Evolutionary conservation across 108 stramenopile genomes (phyloP).

Genomic region (Epithemia pelagica): DNA sequence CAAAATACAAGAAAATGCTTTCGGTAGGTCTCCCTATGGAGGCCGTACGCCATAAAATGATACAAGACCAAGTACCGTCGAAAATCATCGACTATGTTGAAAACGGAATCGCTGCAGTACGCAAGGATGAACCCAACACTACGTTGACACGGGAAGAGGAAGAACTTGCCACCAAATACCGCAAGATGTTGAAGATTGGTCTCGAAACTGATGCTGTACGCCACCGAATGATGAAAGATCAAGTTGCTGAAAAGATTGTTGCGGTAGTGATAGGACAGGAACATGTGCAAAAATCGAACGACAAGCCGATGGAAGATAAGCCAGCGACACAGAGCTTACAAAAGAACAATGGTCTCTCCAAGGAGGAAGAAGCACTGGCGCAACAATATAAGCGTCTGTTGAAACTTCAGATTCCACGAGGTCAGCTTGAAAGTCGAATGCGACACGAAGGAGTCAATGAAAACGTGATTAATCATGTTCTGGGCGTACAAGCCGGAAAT

Average conservation of each 20-base stretch:
- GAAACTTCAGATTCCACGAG: constrained; percentile 62
- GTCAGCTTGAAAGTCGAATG: constrained; percentile 67
- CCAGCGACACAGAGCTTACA: not conserved
- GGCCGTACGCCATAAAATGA: constrained; percentile 49
- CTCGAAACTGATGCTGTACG: constrained; percentile 62
- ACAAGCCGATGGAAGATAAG: constrained; percentile 20
- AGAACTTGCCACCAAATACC: constrained; percentile 41
- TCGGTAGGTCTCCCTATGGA: constrained; percentile 28
- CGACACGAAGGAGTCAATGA: constrained; percentile 56
- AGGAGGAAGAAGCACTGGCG: constrained; percentile 53
- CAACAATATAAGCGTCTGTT: constrained; percentile 58
- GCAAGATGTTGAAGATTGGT: constrained; percentile 68
- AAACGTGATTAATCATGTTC: constrained; percentile 61
- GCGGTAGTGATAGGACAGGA: constrained; percentile 34
- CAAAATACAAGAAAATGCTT: constrained; percentile 28
- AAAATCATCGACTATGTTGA: constrained; percentile 29
- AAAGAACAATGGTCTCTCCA: constrained; percentile 15
- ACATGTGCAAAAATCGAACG: constrained; percentile 25
- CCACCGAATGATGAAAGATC: constrained; percentile 69
- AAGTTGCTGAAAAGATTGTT: constrained; percentile 41
- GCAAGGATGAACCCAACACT: not conserved
- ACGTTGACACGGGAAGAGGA: constrained; percentile 35
- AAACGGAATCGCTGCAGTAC: not conserved
- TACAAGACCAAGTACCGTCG: constrained; percentile 20
- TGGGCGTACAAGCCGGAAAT: constrained; percentile 37